Conservation (phyloP, 2,329 filamentous ascomycete genomes). For the Xylaria sp. region DNA sequence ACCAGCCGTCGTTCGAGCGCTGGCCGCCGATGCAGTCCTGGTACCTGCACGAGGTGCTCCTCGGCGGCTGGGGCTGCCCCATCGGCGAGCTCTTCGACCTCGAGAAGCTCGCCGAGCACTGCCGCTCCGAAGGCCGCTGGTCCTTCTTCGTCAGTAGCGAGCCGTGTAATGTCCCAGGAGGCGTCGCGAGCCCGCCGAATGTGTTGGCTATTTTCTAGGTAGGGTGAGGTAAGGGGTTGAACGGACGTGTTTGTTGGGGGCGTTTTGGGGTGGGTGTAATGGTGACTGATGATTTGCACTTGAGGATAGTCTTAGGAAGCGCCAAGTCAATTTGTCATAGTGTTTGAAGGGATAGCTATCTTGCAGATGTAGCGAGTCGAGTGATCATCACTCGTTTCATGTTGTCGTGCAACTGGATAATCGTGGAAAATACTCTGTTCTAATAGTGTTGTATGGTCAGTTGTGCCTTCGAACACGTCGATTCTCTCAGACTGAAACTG, state of each 20-base stretch:
- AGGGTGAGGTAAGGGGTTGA: neutral
- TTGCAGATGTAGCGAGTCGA: neutral
- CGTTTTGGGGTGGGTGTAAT: neutral
- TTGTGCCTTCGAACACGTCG: neutral
- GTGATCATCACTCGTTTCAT: neutral
- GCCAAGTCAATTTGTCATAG: neutral
- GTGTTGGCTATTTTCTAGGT: conserved; percentile 53
- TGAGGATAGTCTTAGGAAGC: neutral
- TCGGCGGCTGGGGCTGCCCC: conserved; percentile 61
- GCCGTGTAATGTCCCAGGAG: conserved; percentile 57
- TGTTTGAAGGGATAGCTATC: neutral
- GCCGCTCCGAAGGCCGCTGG: conserved; percentile 52
- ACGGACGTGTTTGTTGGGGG: neutral
- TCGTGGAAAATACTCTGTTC: neutral
- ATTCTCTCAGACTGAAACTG: neutral
- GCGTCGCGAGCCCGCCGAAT: conserved; percentile 53
- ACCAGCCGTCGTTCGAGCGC: conserved; percentile 55
- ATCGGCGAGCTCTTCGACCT: conserved; percentile 63
- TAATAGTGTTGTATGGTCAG: neutral
- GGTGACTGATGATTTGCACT: neutral
- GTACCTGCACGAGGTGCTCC: conserved; percentile 57
- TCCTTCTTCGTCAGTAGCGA: conserved; percentile 60
- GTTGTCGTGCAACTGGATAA: neutral
- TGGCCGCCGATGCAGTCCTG: conserved; percentile 47
- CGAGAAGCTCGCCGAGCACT: conserved; percentile 56